Evolutionary conservation across 2,329 filamentous ascomycete genomes (phyloP).

Genomic region (Epichloe hybrida): DNA sequence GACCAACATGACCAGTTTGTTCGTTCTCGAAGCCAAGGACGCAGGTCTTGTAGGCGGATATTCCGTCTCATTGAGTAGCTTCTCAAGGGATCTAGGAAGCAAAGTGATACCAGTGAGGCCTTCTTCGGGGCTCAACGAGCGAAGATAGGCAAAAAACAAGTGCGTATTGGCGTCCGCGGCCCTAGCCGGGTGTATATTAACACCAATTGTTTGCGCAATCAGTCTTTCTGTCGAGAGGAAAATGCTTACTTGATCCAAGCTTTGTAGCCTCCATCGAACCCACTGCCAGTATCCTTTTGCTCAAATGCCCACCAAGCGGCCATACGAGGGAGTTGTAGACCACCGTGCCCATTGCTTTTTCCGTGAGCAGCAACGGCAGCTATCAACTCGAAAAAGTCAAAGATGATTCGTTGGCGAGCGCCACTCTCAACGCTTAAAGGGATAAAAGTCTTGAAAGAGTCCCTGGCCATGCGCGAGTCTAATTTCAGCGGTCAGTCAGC

Average conservation of each 20-base stretch:
- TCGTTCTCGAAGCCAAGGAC: constrained; percentile 65
- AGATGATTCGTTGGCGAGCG: constrained; percentile 75
- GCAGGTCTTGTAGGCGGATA: constrained; percentile 75
- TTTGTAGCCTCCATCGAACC: constrained; percentile 90
- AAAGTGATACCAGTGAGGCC: constrained; percentile 67
- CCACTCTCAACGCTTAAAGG: constrained; percentile 84
- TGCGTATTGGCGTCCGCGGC: constrained; percentile 94
- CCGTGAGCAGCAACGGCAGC: constrained; percentile 84
- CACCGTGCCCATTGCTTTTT: constrained; percentile 84
- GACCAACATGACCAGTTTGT: constrained; percentile 93
- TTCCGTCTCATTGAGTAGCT: constrained; percentile 80
- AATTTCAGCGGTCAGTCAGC: constrained; percentile 11
- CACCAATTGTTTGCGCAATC: neutral
- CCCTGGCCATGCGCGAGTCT: constrained; percentile 85
- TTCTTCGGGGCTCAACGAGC: constrained; percentile 75
- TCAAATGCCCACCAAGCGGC: constrained; percentile 99
- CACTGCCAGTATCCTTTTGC: constrained; percentile 70
- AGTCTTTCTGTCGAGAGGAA: neutral
- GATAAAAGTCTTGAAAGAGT: constrained; percentile 94
- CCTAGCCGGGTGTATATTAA: constrained; percentile 28
- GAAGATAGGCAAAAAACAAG: constrained; percentile 92
- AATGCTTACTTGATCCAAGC: constrained; percentile 54
- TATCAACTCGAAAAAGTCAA: constrained; percentile 90
- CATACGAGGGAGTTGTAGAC: constrained; percentile 85
- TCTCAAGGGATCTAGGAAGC: constrained; percentile 81